Evolutionary conservation across 257 asterid genomes (phyloP).

Genomic region (Nicotiana otophora): DNA sequence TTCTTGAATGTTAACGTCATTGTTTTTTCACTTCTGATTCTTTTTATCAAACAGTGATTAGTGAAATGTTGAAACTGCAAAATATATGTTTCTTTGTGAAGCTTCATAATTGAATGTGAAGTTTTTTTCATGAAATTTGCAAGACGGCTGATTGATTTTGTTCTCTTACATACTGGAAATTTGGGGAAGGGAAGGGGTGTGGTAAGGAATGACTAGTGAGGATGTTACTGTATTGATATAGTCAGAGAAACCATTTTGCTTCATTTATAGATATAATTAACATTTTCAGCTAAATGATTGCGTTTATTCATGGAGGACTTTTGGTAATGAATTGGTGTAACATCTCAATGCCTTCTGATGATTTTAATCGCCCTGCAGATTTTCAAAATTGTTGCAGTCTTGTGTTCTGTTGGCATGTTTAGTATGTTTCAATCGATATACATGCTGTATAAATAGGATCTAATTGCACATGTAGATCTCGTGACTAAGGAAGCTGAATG

Average conservation of each 20-base stretch:
- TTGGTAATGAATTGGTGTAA: neutral
- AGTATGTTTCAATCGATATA: neutral
- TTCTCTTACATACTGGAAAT: neutral
- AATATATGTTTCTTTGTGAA: neutral
- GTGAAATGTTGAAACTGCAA: neutral
- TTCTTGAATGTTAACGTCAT: neutral
- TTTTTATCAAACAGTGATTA: neutral
- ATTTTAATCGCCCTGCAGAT: neutral
- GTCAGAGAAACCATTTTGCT: neutral
- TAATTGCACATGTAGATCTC: neutral
- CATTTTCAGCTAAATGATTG: neutral
- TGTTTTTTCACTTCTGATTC: neutral
- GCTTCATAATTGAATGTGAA: neutral
- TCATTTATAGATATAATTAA: neutral
- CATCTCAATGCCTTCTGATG: neutral
- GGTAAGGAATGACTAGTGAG: neutral
- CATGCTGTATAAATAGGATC: neutral
- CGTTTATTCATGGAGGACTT: neutral
- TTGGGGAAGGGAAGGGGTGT: neutral
- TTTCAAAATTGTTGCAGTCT: neutral
- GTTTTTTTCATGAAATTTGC: neutral
- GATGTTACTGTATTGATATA: neutral
- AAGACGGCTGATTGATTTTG: neutral
- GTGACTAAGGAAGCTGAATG: neutral
- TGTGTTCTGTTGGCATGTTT: neutral